phyloP scores from a whole-genome alignment of 139 green algal genomes.

The Picochlorum sp. region DNA sequence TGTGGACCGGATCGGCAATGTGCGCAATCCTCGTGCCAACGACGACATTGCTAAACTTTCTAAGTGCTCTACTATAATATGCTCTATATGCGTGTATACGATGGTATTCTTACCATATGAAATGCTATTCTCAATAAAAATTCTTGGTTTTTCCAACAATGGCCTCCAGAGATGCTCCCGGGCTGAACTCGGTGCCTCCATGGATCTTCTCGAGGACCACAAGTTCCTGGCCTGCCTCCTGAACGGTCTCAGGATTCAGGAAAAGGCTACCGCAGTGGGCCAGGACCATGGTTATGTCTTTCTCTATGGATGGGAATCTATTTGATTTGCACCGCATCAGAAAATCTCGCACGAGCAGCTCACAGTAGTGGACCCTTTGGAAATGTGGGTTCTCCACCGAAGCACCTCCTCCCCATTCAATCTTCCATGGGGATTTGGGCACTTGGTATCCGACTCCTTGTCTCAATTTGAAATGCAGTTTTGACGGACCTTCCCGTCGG shows the following conservation, averaged over 20 bases:
- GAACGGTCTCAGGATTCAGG: conserved; percentile 47
- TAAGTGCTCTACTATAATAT: too few relatives aligned
- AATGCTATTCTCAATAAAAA: too few relatives aligned
- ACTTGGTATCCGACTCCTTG: conserved; percentile 47
- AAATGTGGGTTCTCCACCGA: conserved; percentile 78
- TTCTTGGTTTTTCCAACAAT: conserved; percentile 21
- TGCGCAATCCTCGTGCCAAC: too few relatives aligned
- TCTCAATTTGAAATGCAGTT: conserved; percentile 38
- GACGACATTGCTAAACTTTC: too few relatives aligned
- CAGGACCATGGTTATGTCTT: conserved; percentile 66
- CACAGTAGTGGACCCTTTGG: conserved; percentile 76
- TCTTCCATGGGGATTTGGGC: conserved; percentile 52
- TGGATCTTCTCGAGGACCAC: conserved; percentile 49
- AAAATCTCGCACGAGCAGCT: conserved; percentile 69
- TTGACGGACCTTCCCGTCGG: conserved; percentile 32
- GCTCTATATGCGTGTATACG: too few relatives aligned
- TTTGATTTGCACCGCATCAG: conserved; percentile 49
- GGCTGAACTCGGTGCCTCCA: conserved; percentile 34
- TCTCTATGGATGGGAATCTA: conserved; percentile 63
- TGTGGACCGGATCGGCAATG: too few relatives aligned
- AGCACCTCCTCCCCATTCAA: conserved; percentile 75
- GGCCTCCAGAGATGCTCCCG: conserved; percentile 40
- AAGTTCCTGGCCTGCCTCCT: conserved; percentile 47
- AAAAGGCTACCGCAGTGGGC: conserved; percentile 66
- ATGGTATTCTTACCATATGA: too few relatives aligned